Evolutionary conservation across 2,329 filamentous ascomycete genomes (phyloP), one percentile per base, ranked within the genome.

Genomic region (Aspergillus hortae): DNA sequence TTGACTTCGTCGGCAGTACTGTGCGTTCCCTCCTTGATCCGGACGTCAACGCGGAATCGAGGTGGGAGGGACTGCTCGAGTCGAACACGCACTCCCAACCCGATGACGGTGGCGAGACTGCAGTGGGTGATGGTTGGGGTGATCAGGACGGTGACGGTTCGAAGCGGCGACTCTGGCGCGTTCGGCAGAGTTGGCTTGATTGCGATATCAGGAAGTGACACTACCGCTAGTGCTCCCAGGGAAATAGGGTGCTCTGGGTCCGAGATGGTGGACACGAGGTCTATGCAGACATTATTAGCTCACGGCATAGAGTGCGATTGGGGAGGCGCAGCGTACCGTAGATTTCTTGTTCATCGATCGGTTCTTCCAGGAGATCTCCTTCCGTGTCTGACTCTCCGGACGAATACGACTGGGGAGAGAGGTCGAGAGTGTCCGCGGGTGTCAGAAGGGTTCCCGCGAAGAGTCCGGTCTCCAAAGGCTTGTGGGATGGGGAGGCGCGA

Each of bases 121-220:
- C 94, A 99, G 73, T 97, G 94, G 14, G 92, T 95, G 66, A 97
- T 94, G 23, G 94, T 99, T 9, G 94, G 94, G 10, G 94, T 99
- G 61, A 99, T 87, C 64, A 95, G 84, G 41, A 99, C 90, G 3
- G 87, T 81, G 33, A 97, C 90, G 36, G 82, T 85, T 78, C 86
- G 74, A 77, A 91, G 76, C 81, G 82, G 67, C 66, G 84, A 80
- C 7, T 74, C 73, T 9, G 74, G 77, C 33, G 77, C 77, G 55
- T 77, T 76, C 33, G 81, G 81, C n/a, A 86, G 80, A 6, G 87
- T 81, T 45, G 86, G 83, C 42, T 77, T 78, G 61, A 99, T 90
- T 64, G 84, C 80, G 63, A 99, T 96, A 72, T 99, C 94, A 30
- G 89, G 86, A n/a, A 99, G 84, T 61, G 95, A 96, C 61, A 99